Percentiles rank a stretch among this genome's conserved stretches.
These are phyloP conservation scores for Trametes sp. DNA, from an alignment of 1,284 basidiomycete species.

Conservation along the genomic window DNA sequence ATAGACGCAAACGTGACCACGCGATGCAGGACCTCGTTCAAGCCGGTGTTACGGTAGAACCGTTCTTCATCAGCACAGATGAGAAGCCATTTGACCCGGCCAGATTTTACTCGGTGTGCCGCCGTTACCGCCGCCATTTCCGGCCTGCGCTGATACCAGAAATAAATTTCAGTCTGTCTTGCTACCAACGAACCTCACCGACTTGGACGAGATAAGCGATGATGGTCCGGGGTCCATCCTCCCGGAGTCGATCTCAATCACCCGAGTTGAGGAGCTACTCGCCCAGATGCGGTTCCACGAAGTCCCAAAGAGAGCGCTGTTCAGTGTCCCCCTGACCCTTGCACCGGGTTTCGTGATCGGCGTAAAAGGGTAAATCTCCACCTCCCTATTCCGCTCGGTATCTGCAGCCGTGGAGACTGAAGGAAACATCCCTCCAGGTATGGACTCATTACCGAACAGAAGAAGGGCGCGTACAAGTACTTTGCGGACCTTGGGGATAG, in stretches of 20 bases:
- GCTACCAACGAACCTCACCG: constrained; percentile 55
- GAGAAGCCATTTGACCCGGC: constrained; percentile 77
- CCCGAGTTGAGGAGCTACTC: constrained; percentile 81
- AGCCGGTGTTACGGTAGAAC: constrained; percentile 85
- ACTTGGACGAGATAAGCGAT: constrained; percentile 53
- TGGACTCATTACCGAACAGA: constrained; percentile 86
- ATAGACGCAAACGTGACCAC: constrained; percentile 6
- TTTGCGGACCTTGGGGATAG: constrained; percentile 82
- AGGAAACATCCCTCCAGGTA: constrained; percentile 59
- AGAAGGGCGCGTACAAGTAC: constrained; percentile 80
- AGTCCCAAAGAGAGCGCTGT: constrained; percentile 88
- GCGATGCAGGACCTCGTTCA: constrained; percentile 77
- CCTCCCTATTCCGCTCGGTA: background rate
- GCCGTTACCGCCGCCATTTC: constrained; percentile 13
- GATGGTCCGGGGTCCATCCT: constrained; percentile 53
- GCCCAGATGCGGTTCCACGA: constrained; percentile 86
- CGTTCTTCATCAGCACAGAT: constrained; percentile 88
- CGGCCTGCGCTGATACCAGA: constrained; percentile 11
- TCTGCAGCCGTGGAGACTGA: constrained; percentile 9
- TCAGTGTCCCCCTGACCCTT: constrained; percentile 84
- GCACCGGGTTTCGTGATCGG: constrained; percentile 87
- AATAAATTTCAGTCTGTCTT: constrained; percentile 61
- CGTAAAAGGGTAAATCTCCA: constrained; percentile 79
- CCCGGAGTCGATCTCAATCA: constrained; percentile 72
- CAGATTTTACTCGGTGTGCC: constrained; percentile 85